Base-by-base conservation (phyloP, 192 early-diverging fungal species). In the Coemansia sp. region DNA sequence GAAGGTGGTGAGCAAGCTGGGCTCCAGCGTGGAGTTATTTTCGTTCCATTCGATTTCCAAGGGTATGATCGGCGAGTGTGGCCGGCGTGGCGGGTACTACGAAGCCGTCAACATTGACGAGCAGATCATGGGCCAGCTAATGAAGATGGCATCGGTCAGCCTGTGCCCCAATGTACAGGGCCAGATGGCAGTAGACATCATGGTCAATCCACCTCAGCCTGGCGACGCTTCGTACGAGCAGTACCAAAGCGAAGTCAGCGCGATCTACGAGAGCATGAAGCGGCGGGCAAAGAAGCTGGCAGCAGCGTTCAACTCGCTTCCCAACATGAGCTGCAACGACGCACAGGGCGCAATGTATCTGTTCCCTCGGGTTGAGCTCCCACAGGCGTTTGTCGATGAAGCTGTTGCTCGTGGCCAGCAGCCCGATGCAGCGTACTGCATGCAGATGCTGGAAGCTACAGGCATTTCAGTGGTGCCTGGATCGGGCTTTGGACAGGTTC, bases 21-120 rank as follows among this genome's bases (percentile, higher is more conserved):
- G 84, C 7, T 75, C 83, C 3, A 55, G 65, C 3, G 90, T 90
- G 56, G 94, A 99, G 80, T 79, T 99, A 51, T 84, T 99, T 55
- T 94, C 92, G 23, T 96, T 96, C 83, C 94, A 99, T 83, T 89
- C 86, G 31, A 87, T 94, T 45, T 96, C 94, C 47, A 99, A 99
- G 79, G 96, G 96, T 57, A 91, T 96, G 92, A 68, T 99, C 46
- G 96, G 96, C 59, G 96, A 99, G 76, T 99, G 96, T 68, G 96
- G 96, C 36, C 86, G 92, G 44, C 87, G 96, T 43, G 96, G 96
- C 55, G 96, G 94, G 10, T 99, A 97, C 81, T 94, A 94, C 82
- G 96, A 99, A 76, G 93, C 91, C 58, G 83, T 83, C 26, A 87
- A 87, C 42, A 85, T 98, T 43, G 87, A 90, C 66, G 52, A 63